phyloP scores from a whole-genome alignment of 139 green algal species.

The Pleodorina starrii region DNA sequence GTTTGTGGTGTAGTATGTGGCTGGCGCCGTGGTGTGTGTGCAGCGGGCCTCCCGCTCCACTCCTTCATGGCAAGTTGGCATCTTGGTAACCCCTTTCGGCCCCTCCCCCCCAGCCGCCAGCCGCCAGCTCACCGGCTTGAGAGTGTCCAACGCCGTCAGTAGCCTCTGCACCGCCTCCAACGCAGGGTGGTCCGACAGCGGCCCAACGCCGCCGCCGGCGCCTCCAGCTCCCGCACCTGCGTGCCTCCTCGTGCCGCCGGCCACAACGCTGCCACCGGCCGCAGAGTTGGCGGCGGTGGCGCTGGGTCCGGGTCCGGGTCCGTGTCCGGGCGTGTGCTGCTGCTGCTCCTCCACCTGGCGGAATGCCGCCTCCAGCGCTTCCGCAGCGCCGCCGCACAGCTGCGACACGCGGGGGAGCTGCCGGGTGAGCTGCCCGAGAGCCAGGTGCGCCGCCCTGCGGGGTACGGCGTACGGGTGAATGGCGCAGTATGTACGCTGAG shows the following conservation, averaged over 20 bases:
- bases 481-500: too few species aligned
- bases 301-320: background rate
- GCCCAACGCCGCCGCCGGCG: background rate
- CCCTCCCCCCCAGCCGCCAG: too few species aligned
- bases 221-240: background rate
- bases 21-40: too few species aligned
- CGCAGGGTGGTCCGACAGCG: background rate
- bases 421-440: conserved; percentile 9
- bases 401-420: conserved; percentile 20
- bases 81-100: background rate
- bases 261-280: background rate
- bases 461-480: too few species aligned
- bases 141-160: background rate
- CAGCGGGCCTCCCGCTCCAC: too few species aligned
- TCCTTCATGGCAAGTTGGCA: too few species aligned
- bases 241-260: too few species aligned
- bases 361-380: conserved; percentile 21
- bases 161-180: background rate
- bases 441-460: conserved; percentile 33
- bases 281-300: background rate
- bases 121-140: background rate
- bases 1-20: too few species aligned
- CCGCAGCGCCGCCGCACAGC: conserved; percentile 30
- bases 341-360: background rate
- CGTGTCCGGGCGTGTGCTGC: too few species aligned